These are phyloP conservation scores for Penicillium sp. DNA, from an alignment of 2,329 filamentous ascomycete genomes.

Conservation along the genomic window DNA sequence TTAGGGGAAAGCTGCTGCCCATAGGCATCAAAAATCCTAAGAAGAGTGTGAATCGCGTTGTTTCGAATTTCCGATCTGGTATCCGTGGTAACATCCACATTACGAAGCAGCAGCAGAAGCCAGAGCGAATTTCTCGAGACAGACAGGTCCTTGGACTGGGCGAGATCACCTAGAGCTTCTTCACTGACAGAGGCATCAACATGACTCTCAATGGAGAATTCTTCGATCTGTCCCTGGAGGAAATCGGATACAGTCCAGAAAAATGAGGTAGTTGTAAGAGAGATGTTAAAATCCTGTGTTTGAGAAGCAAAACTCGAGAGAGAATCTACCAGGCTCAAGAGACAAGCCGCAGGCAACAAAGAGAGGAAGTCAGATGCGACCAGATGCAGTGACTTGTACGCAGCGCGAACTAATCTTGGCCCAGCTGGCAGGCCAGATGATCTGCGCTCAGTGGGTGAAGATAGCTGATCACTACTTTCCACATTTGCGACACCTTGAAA, in stretches of 20 bases:
- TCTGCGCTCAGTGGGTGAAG: slow-evolving; percentile 15
- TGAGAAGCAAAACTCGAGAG: slow-evolving; percentile 88
- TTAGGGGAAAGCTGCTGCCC: slow-evolving; percentile 75
- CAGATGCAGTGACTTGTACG: slow-evolving; percentile 86
- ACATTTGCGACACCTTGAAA: slow-evolving; percentile 56
- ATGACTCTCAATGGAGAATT: slow-evolving; percentile 38
- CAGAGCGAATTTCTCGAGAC: slow-evolving; percentile 51
- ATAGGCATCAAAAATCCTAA: slow-evolving; percentile 90
- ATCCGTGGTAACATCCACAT: slow-evolving; percentile 43
- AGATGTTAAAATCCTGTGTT: slow-evolving; percentile 90
- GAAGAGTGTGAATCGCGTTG: slow-evolving; percentile 82
- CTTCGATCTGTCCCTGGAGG: slow-evolving; percentile 56
- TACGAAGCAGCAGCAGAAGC: slow-evolving; percentile 39
- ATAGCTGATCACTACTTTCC: slow-evolving; percentile 27
- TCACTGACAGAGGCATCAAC: slow-evolving; percentile 53
- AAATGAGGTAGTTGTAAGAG: slow-evolving; percentile 89
- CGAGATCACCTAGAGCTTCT: slow-evolving; percentile 57
- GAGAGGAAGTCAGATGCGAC: slow-evolving; percentile 92
- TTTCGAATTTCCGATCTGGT: slow-evolving; percentile 42
- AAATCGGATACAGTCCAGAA: slow-evolving; percentile 96
- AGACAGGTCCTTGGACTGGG: slow-evolving; percentile 58
- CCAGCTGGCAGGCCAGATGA: slow-evolving; percentile 49
- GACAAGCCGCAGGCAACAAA: slow-evolving; percentile 69
- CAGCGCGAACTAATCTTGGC: slow-evolving; percentile 74
- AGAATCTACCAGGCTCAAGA: slow-evolving; percentile 77